Conservation (phyloP, 108 stramenopile genomes). For the Chaetoceros muelleri region DNA sequence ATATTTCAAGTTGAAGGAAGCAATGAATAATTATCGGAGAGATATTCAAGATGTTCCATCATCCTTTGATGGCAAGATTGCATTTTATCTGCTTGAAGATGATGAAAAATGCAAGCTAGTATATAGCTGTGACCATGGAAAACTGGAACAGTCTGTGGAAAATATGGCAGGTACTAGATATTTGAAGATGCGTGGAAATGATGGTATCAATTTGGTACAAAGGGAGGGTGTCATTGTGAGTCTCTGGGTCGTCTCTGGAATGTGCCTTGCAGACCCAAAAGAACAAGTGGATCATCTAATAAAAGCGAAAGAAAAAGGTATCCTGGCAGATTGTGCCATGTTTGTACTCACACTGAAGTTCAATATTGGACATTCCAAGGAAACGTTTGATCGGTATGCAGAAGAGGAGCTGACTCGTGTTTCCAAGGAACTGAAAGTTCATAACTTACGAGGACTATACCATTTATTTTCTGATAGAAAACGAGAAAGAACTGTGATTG, state of each 20-base stretch:
- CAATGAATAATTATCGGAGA: constrained; percentile 33
- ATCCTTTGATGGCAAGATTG: constrained; percentile 2
- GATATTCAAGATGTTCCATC: neutral
- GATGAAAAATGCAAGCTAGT: constrained; percentile 19
- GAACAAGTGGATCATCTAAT: constrained; percentile 39
- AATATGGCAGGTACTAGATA: constrained; percentile 17
- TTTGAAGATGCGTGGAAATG: constrained; percentile 22
- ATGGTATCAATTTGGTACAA: constrained; percentile 16
- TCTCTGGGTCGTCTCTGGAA: constrained; percentile 40
- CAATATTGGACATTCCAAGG: constrained; percentile 36
- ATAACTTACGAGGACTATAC: neutral
- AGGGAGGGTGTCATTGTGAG: constrained; percentile 1
- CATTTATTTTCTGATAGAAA: neutral
- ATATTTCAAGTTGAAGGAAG: constrained; percentile 46
- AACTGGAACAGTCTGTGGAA: constrained; percentile 18
- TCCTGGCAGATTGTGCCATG: constrained; percentile 18
- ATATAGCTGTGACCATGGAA: constrained; percentile 50
- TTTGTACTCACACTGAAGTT: constrained; percentile 61
- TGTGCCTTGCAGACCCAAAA: constrained; percentile 44
- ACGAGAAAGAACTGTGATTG: neutral
- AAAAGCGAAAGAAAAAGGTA: constrained; percentile 13
- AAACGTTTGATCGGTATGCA: constrained; percentile 29
- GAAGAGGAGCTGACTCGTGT: constrained; percentile 30
- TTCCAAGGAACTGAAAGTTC: neutral
- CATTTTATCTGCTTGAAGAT: constrained; percentile 41